Base-by-base conservation (phyloP, 2,329 filamentous ascomycete genomes). In the Botrytis pseudocinerea region DNA sequence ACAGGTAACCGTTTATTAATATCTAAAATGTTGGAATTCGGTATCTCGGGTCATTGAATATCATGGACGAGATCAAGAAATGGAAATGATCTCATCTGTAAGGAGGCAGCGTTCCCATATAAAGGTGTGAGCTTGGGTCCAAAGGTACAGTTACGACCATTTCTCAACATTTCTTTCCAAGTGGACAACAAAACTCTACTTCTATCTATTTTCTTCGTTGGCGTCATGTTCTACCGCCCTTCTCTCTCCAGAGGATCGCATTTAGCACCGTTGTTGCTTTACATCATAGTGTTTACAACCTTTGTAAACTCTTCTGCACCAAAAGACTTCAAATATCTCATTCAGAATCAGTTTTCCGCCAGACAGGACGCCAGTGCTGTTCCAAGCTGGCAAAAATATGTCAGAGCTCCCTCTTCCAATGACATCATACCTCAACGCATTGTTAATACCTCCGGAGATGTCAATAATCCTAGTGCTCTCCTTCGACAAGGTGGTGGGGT, bases 371-470 rank as follows among this genome's bases (percentile, higher is more conserved):
- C 59, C 28, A 48, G 32, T 69, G 32, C 28, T 40, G 25, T 38
- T 69, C 40, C 70, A 46, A 40, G 48, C 14, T 85, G 84, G 84
- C 79, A 83, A 12, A 79, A 79, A 63, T 83, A 83, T 72, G 80
- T 85, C 20, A 81, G 83, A 63, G 80, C 83, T 3, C 83, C 83
- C 20, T n/a, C 77, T 1, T 79, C 73, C 48, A 77, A 48, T 16
- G 80, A 76, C 9, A 79, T 85, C 32, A 73, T 70, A 14, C 83
- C 84, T 22, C 77, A 75, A 48, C 70, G 76, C 7, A 75, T 85
- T 46, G 70, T 84, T 22, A 70, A 78, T 10, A 83, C 81, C 1
- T 73, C 74, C 14, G 85, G 84, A 28, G 79, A 82, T 59, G 81
- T 86, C 38, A 79, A 77, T 7, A 83, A 85, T 75, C 77, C 82